Base-by-base conservation (phyloP, 345 rosid genomes). In the Microthlaspi erraticum region DNA sequence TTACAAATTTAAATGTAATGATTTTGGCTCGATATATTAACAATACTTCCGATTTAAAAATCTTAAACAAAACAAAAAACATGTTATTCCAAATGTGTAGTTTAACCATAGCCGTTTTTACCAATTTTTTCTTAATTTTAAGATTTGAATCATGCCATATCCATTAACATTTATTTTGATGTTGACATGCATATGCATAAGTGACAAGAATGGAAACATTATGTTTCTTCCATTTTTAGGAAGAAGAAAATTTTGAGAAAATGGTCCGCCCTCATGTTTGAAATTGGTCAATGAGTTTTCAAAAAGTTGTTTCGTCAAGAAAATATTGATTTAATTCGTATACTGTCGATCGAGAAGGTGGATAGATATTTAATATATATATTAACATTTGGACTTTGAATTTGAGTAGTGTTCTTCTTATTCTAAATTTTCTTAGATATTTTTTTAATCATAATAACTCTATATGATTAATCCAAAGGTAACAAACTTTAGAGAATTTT, bases 231-330 rank as follows among this genome's bases (percentile, higher is more conserved):
- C 12, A n/a, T 43, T 16, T 42, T 18, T 1, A 59, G 18, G 10
- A 55, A 16, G 10, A 12, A 52, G 18, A 50, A 6, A 53, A 39
- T 1, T 42, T 55, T 32, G 46, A 39, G 19, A 48, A 53, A 18
- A 26, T 43, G 62, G 63, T 42, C 42, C 54, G 61, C 11, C 39
- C 8, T 14, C 0, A 29, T 14, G 49, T 39, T 17, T 39, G 41
- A 16, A 66, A 39, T 26, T 12, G 51, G 62, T 54, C 62, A 54
- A 13, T 32, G 53, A 17, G 31, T 32, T 45, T 19, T 56, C 0
- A n/a, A 42, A 41, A 53, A 29, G 18, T 26, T 68, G 36, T 33
- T n/a, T 45, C 36, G 1, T 45, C 16, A 9, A 57, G 26, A 34
- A 4, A 19, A 18, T 3, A 33, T 26, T 33, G 23, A 10, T 57